Percentiles rank a stretch among this genome's conserved stretches.
Evolutionary conservation across 345 rosid species (phyloP).

Genomic region (Syzygium aqueum): DNA sequence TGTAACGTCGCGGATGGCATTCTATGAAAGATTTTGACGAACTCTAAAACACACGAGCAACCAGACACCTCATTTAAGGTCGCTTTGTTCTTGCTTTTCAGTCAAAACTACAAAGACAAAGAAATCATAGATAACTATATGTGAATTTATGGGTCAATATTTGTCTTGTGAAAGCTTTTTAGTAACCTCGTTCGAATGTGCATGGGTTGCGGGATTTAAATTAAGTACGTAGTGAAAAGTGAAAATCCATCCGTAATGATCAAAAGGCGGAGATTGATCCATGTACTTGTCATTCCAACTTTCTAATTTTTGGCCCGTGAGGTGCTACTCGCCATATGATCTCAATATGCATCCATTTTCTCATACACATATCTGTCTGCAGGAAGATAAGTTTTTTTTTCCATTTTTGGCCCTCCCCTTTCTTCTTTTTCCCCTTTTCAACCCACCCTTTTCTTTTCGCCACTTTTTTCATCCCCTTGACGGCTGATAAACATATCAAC

Average conservation of each 20-base stretch:
- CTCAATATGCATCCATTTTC: not conserved
- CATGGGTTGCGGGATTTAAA: not conserved
- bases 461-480: not conserved
- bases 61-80: too few species aligned
- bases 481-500: not conserved
- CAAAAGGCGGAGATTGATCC: not conserved
- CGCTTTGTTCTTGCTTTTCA: not conserved
- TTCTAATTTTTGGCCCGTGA: too few species aligned
- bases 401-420: not conserved
- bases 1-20: too few species aligned
- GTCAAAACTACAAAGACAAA: too few species aligned
- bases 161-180: not conserved
- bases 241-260: not conserved
- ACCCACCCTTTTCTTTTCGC: not conserved
- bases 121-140: not conserved
- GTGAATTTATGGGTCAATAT: not conserved
- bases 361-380: not conserved
- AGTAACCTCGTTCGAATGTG: not conserved
- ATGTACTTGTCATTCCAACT: not conserved
- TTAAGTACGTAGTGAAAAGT: too few species aligned
- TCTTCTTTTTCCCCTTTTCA: not conserved
- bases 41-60: too few species aligned
- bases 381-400: not conserved
- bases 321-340: not conserved
- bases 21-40: too few species aligned